A percentile compares a stretch with the other conserved stretches of the same genome.
Evolutionary conservation across 768 basidiomycete genomes (phyloP).

Genomic region (Amanita rubescens): DNA sequence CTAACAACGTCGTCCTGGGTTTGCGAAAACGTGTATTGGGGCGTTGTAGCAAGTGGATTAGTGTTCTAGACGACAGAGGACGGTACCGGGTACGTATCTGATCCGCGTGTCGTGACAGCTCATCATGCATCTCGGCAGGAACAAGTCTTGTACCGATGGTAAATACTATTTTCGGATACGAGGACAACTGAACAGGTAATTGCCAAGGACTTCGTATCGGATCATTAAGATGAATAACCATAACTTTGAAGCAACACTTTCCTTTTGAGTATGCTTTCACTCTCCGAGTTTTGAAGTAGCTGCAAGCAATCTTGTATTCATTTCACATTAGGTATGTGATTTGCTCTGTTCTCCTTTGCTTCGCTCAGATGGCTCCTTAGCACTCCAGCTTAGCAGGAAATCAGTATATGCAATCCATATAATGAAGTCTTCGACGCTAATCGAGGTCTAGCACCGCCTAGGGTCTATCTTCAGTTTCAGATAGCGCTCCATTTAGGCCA

Average conservation of each 20-base stretch:
- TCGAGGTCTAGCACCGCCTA: slow-evolving; percentile 43
- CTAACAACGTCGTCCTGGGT: slow-evolving; percentile 52
- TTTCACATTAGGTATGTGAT: slow-evolving; percentile 47
- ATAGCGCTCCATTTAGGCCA: slow-evolving; percentile 54
- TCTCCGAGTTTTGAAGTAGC: background rate
- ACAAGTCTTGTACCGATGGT: slow-evolving; percentile 43
- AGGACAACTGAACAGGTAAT: slow-evolving; percentile 45
- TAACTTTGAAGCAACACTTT: slow-evolving; percentile 53
- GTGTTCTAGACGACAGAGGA: slow-evolving; percentile 50
- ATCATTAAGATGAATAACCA: background rate
- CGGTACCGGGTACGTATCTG: slow-evolving; percentile 41
- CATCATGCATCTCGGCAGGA: slow-evolving; percentile 22
- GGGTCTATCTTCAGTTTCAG: slow-evolving; percentile 76
- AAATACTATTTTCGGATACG: slow-evolving; percentile 41
- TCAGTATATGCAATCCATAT: slow-evolving; percentile 14
- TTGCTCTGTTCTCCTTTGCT: background rate
- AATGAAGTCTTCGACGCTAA: background rate
- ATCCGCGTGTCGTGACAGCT: slow-evolving; percentile 1
- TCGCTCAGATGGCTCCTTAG: background rate
- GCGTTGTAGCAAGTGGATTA: slow-evolving; percentile 57
- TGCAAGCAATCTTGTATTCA: slow-evolving; percentile 33
- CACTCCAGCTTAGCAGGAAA: slow-evolving; percentile 19
- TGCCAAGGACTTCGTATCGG: background rate
- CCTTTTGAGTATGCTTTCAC: slow-evolving; percentile 43
- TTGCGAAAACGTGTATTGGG: slow-evolving; percentile 44